Conservation (phyloP, 129 eudicot genomes). For the Oenanthe sinensis region DNA sequence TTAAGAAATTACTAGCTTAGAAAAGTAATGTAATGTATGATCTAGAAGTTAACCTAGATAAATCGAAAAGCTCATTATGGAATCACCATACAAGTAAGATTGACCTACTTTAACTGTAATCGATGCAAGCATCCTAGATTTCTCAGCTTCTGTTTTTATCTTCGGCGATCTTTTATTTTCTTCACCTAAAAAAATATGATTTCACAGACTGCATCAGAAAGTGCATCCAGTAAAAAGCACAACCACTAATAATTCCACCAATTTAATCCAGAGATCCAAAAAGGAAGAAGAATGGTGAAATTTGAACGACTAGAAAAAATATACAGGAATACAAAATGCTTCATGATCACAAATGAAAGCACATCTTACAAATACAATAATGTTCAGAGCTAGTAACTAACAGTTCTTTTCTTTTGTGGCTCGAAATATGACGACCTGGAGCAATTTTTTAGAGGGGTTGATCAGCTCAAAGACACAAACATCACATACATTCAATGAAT, state of each 20-base stretch:
- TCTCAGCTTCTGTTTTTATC: neutral
- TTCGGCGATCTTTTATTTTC: neutral
- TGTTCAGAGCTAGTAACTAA: neutral
- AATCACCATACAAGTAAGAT: neutral
- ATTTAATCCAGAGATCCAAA: neutral
- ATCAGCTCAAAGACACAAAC: slow-evolving; percentile 5
- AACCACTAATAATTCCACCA: neutral
- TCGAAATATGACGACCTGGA: neutral
- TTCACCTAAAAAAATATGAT: neutral
- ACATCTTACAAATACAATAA: neutral
- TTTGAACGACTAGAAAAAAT: neutral
- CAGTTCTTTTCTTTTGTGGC: neutral
- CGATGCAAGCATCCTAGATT: slow-evolving; percentile 8
- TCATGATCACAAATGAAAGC: neutral
- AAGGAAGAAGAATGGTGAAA: neutral
- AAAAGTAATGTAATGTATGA: neutral
- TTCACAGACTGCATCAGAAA: neutral
- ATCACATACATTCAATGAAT: neutral
- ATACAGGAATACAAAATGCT: neutral
- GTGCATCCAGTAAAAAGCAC: neutral
- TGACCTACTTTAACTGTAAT: slow-evolving; percentile 4
- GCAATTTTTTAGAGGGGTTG: neutral
- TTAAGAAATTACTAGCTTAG: neutral
- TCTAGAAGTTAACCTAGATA: neutral
- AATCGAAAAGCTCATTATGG: slow-evolving; percentile 6